Base-by-base conservation (phyloP, 805 yeast species). In the Wickerhamomyces queroliae region DNA sequence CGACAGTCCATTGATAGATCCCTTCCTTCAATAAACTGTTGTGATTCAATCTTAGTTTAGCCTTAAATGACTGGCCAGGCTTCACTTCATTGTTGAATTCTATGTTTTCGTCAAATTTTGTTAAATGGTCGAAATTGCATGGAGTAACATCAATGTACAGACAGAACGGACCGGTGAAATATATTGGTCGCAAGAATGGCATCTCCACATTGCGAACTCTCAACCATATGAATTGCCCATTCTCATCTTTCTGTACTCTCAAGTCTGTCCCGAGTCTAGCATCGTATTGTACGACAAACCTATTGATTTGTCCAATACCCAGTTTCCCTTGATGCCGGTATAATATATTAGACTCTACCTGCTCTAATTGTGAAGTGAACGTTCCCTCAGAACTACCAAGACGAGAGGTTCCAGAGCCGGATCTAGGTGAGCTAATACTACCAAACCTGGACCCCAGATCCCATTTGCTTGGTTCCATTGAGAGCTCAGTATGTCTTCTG, bases 111-210 rank as follows among this genome's bases (percentile, higher is more conserved):
- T 49, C 49, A 22, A 62, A 65, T 33, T 64, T 59, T 39, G 67
- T 56, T 29, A 70, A 58, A 39, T 74, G 79, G 43, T 75, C 63
- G 56, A 79, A 93, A 28, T 80, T 83, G 10, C 60, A 67, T 0
- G 91, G 80, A 33, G 80, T 68, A 36, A 93, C 77, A 59, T 91
- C 97, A 18, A 81, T 85, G 53, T 93, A 93, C 6, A 93, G 62
- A 2, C 86, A 69, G 55, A 79, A 91, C 0, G 99, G 99, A 0
- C 98, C 99, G 1, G 90, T 81, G 33, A 93, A 61, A 51, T 81
- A 87, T 2, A 95, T 84, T 0, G 97, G 95, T 22, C 95, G 62
- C 48, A 87, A 57, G 1, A 93, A 72, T 3, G 85, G 63, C 47
- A 77, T 74, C 58, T 89, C 96, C 4, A 63, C 66, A 60, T 90